Percentiles rank a stretch among this genome's conserved stretches.
Conservation (phyloP, 805 yeast species). For the Starmerella gropengiesseri region DNA sequence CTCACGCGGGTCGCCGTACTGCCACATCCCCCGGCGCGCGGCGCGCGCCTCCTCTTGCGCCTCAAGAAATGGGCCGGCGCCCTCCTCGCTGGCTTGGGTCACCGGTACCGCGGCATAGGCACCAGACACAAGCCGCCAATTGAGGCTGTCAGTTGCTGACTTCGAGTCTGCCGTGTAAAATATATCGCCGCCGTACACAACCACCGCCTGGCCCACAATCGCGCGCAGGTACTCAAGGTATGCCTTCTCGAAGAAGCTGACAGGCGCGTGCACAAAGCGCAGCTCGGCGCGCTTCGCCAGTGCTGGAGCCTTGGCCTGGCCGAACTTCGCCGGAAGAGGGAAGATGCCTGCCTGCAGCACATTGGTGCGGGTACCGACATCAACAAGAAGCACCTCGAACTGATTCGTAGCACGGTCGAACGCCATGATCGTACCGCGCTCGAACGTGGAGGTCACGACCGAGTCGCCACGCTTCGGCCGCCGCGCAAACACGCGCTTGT, state of each 20-base stretch:
- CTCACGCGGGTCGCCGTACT: slow-evolving; percentile 58
- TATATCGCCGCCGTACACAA: slow-evolving; percentile 37
- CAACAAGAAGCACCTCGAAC: slow-evolving; percentile 48
- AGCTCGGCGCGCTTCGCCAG: slow-evolving; percentile 27
- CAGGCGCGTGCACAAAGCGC: slow-evolving; percentile 48
- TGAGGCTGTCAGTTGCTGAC: slow-evolving; percentile 48
- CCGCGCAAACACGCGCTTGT: slow-evolving; percentile 23
- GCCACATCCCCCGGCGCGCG: slow-evolving; percentile 57
- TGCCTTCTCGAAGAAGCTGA: slow-evolving; percentile 45
- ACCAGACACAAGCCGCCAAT: slow-evolving; percentile 44
- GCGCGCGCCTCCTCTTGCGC: slow-evolving; percentile 42
- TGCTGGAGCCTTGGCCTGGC: slow-evolving; percentile 33
- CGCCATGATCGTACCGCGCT: slow-evolving; percentile 32
- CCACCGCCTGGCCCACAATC: slow-evolving; percentile 45
- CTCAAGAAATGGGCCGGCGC: slow-evolving; percentile 32
- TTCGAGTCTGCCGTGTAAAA: slow-evolving; percentile 47
- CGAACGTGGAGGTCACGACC: slow-evolving; percentile 45
- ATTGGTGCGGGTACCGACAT: slow-evolving; percentile 46
- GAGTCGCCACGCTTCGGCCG: slow-evolving; percentile 44
- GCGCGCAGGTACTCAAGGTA: slow-evolving; percentile 48
- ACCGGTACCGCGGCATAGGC: slow-evolving; percentile 49
- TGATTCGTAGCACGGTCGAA: slow-evolving; percentile 21
- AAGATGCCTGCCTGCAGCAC: slow-evolving; percentile 39
- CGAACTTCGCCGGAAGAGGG: slow-evolving; percentile 47
- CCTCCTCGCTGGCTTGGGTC: slow-evolving; percentile 25